Conservation (phyloP, 306 rosid genomes). For the Castanopsis chinensis region DNA sequence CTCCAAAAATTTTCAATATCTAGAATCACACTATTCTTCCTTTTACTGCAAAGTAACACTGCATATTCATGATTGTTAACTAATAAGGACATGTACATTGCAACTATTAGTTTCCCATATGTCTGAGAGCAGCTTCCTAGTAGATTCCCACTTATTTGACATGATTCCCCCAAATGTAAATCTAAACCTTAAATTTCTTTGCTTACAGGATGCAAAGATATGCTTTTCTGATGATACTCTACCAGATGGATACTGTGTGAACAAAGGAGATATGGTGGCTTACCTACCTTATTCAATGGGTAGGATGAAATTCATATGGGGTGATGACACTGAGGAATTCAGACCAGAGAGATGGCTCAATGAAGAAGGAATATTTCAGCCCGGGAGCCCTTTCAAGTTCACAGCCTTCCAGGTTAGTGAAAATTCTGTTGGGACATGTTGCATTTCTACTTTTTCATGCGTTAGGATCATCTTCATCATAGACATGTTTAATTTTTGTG, state of each 20-base stretch:
- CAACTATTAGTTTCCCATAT: neutral
- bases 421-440: neutral
- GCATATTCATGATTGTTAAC: neutral
- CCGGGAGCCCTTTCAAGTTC: constrained; percentile 69
- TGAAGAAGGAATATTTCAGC: constrained; percentile 51
- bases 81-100: neutral
- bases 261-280: constrained; percentile 53
- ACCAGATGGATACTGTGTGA: constrained; percentile 68
- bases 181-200: neutral
- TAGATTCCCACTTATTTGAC: neutral
- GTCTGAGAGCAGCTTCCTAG: neutral
- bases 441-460: neutral
- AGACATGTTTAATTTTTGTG: neutral
- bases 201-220: constrained; percentile 62
- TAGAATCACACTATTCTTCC: neutral
- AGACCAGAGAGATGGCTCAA: constrained; percentile 80
- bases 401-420: constrained; percentile 72
- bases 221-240: constrained; percentile 66
- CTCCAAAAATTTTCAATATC: neutral
- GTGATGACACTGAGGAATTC: constrained; percentile 71
- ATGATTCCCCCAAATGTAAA: neutral
- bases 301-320: constrained; percentile 80
- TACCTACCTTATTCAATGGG: constrained; percentile 91
- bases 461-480: neutral
- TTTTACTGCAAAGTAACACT: neutral